Base-by-base conservation (phyloP, 2,329 filamentous ascomycete genomes). In the Aciculosporium take region DNA sequence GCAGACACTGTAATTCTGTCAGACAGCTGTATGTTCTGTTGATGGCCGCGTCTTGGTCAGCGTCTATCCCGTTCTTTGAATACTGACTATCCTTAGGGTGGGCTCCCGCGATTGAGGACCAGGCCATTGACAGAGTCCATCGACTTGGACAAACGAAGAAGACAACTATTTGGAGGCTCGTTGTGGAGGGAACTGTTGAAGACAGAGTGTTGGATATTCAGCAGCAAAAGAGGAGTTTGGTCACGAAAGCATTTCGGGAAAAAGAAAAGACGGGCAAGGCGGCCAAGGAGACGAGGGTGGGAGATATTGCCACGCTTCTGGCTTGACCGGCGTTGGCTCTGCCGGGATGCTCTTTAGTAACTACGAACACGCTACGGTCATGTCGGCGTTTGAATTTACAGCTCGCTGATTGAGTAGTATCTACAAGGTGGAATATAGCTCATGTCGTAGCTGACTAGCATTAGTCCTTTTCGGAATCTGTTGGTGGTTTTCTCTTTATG, bases 61-160 rank as follows among this genome's bases (percentile, higher is more conserved):
- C 17, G 17, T 34, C 9, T 15, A 15, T 7, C 3, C 9, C 17
- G 13, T 13, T 38, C 13, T 33, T 24, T 25, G n/a, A 18, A 21
- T 23, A 17, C 43, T 45, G 15, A 46, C 41, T 17, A n/a, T 24
- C 36, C 15, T 5, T 31, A 63, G 68, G 85, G 87, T 94, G 87
- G 83, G 86, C 87, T 1, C 87, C 87, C 0, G 86, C 86, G 1
- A 91, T 94, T 42, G 87, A 94, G 59, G 86, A 94, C 50, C 87
- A 94, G 56, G 88, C 88, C 3, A 72, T 94, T 3, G 87, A 94
- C 55, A 80, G 87, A 4, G 86, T 94, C 6, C 84, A 94, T 56
- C 73, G 87, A 0, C 68, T 94, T 0, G 87, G 87, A 0, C 88
- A 94, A 63, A 88, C 72, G 48, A 73, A 82, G 29, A 72, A 79